Evolutionary conservation across 2,329 filamentous ascomycete genomes (phyloP).

Genomic region (Fusarium sp.): DNA sequence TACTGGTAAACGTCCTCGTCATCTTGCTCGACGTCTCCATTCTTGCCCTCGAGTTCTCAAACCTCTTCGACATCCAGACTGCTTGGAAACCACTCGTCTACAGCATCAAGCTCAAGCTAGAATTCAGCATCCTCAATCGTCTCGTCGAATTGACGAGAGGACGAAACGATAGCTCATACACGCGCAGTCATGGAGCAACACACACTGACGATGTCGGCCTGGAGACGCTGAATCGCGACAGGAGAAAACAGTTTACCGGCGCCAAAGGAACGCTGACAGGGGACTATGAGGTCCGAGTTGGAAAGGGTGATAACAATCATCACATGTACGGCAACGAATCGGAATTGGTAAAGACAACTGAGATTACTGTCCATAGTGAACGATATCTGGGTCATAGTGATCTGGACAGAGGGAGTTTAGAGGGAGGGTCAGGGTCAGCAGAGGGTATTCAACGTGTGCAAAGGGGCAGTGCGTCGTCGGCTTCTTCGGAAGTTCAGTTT

Average conservation of each 20-base stretch:
- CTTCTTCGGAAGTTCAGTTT: slow-evolving; percentile 43
- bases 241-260: slow-evolving; percentile 12
- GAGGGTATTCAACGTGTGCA: slow-evolving; percentile 12
- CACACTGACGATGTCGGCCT: slow-evolving; percentile 32
- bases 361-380: slow-evolving; percentile 37
- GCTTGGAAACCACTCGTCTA: slow-evolving; percentile 50
- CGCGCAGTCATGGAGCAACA: slow-evolving; percentile 27
- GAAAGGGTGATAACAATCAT: slow-evolving; percentile 24
- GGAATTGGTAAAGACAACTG: slow-evolving; percentile 36
- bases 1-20: slow-evolving; percentile 59
- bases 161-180: slow-evolving; percentile 40
- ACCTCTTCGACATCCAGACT: slow-evolving; percentile 49
- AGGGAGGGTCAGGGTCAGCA: slow-evolving; percentile 5
- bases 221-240: slow-evolving; percentile 39
- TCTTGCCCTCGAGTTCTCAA: slow-evolving; percentile 56
- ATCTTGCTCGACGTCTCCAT: slow-evolving; percentile 56
- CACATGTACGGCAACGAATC: slow-evolving; percentile 6
- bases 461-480: slow-evolving; percentile 37
- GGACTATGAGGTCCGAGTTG: slow-evolving; percentile 43
- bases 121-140: slow-evolving; percentile 55
- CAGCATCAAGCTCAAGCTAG: slow-evolving; percentile 56
- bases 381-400: slow-evolving; percentile 16
- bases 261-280: slow-evolving; percentile 15
- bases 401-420: slow-evolving; percentile 10
- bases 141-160: slow-evolving; percentile 47